Evolutionary conservation across 2,329 filamentous ascomycete genomes (phyloP), one percentile per base, ranked within the genome.

Genomic region (Exserohilum turcica): DNA sequence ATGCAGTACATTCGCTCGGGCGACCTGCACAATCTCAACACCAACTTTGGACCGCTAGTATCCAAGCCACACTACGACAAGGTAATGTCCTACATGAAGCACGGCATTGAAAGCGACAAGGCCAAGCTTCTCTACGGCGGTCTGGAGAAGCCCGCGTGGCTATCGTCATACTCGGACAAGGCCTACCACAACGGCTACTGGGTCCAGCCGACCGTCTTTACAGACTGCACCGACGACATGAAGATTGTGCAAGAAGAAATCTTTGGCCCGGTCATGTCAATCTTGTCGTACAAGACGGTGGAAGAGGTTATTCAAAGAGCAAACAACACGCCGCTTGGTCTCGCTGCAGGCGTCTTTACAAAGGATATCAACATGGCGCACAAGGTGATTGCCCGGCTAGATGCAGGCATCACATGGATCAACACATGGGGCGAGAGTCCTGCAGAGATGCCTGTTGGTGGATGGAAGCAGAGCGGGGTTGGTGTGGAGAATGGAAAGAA

Each of bases 371-470:
- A 90, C 63, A 70, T 82, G 42, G 91, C 89, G 49, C 90, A 96
- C 67, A 79, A 83, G 37, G 83, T 93, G 1, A 80, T 93, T 36
- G 81, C 83, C 19, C 81, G 84, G 66, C 78, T 96, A 5, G 83
- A 95, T 69, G 91, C 91, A 0, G 91, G 91, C 29, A 96, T 96
- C 67, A 95, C 90, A 1, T 96, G 91, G 91, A 82, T 96, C 46
- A 96, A 96, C 73, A 92, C 90, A 0, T 96, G 92, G 92, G 91
- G 92, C n/a, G 91, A 96, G 78, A 88, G 84, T 43, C 91, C 91
- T 0, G 90, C 92, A 0, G 91, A 96, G 79, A 96, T 96, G 92
- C 88, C 89, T 2, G 91, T 96, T 0, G 91, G 91, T 8, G 91
- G 91, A 0, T 96, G 91, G 92, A 96, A 96, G 79, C 83, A 89